Percentiles rank a stretch among this genome's conserved stretches.
phyloP scores from a whole-genome alignment of 2,329 filamentous ascomycete genomes.

The Lizonia empirigonia region DNA sequence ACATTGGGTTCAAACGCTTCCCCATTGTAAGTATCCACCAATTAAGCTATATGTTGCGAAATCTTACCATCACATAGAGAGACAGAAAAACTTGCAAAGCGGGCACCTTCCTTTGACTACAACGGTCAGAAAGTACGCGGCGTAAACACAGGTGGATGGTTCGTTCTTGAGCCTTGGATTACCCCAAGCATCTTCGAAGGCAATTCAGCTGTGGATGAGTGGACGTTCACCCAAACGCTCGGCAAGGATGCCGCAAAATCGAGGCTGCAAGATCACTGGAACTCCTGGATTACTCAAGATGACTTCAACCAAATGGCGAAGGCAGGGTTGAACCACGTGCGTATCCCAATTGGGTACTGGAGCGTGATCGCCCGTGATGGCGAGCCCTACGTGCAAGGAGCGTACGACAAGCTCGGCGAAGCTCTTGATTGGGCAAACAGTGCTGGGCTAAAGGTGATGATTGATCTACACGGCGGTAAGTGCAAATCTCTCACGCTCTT shows the following conservation, averaged over 20 bases:
- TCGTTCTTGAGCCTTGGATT: constrained; percentile 69
- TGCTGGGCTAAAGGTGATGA: constrained; percentile 66
- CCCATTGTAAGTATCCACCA: constrained; percentile 34
- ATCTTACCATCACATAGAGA: neutral
- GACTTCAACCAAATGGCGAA: constrained; percentile 63
- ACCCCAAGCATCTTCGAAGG: constrained; percentile 65
- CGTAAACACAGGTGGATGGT: constrained; percentile 70
- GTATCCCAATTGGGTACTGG: constrained; percentile 72
- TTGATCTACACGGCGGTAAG: constrained; percentile 71
- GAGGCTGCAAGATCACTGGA: constrained; percentile 63
- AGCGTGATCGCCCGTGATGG: constrained; percentile 58
- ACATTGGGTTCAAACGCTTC: constrained; percentile 39
- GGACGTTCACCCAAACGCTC: constrained; percentile 57
- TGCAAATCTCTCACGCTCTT: constrained; percentile 5
- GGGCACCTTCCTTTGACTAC: constrained; percentile 58
- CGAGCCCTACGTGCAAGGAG: constrained; percentile 68
- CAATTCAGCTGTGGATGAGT: constrained; percentile 63
- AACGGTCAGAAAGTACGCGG: constrained; percentile 63
- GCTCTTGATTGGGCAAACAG: constrained; percentile 64
- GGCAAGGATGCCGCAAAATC: constrained; percentile 56
- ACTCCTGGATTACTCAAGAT: constrained; percentile 60
- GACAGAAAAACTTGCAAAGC: constrained; percentile 31
- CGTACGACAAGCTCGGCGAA: constrained; percentile 62
- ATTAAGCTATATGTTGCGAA: neutral
- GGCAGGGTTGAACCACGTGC: constrained; percentile 65